phyloP scores from a whole-genome alignment of 495 filamentous ascomycete species.

The Penicillium argentinense region DNA sequence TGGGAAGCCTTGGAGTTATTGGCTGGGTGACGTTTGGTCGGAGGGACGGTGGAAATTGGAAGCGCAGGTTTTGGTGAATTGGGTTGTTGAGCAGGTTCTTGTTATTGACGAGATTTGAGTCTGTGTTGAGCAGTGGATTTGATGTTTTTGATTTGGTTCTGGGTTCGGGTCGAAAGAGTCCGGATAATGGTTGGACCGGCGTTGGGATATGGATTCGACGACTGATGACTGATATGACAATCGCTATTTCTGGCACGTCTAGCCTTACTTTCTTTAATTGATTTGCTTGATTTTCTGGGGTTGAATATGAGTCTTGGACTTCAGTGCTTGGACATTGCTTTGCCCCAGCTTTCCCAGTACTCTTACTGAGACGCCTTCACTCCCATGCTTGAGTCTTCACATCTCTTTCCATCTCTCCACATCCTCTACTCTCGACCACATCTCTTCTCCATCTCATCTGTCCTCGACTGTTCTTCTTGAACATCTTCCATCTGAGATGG shows the following conservation, averaged over 20 bases:
- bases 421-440: no score
- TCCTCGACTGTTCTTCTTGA: no score
- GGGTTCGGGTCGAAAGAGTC: not conserved
- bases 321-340: no score
- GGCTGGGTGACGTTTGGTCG: slow-evolving; percentile 39
- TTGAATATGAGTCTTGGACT: no score
- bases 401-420: no score
- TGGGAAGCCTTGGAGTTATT: slow-evolving; percentile 34
- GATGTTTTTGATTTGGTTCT: not conserved
- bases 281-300: no score
- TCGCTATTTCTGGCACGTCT: slow-evolving; percentile 1
- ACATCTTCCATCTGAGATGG: no score
- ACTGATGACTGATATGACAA: slow-evolving; percentile 22
- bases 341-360: no score
- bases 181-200: not conserved
- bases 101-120: slow-evolving; percentile 37
- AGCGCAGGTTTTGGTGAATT: slow-evolving; percentile 45
- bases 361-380: no score
- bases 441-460: no score
- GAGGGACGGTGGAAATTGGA: slow-evolving; percentile 44
- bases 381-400: no score
- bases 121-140: not conserved
- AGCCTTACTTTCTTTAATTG: slow-evolving; percentile 10
- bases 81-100: slow-evolving; percentile 42
- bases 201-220: slow-evolving; percentile 5